Percentiles rank a stretch among this genome's conserved stretches.
Evolutionary conservation across 495 filamentous ascomycete species (phyloP).

Genomic region (Astrothelium subdiscretum): DNA sequence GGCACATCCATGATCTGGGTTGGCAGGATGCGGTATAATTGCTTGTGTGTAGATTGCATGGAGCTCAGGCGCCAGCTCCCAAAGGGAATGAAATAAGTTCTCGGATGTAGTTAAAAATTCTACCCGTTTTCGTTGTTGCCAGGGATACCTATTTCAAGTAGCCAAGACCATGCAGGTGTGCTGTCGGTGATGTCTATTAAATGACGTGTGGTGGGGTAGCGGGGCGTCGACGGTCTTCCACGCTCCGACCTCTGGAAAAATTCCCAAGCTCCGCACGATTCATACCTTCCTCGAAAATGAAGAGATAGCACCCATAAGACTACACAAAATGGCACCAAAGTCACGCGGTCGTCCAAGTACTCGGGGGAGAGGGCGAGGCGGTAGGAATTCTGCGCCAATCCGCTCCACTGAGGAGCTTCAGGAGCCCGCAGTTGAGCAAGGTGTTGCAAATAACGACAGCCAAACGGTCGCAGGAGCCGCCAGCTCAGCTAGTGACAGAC

Average conservation of each 20-base stretch:
- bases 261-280: neutral
- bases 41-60: neutral
- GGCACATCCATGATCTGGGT: no score
- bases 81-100: neutral
- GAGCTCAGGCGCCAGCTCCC: neutral
- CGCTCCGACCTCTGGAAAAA: neutral
- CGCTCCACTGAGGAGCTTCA: neutral
- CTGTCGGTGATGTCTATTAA: neutral
- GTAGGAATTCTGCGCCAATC: neutral
- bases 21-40: no score
- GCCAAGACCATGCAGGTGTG: no score
- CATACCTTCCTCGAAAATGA: neutral
- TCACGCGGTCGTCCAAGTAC: neutral
- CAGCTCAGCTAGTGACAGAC: neutral
- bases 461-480: neutral
- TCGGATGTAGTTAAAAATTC: neutral
- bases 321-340: neutral
- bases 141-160: no score
- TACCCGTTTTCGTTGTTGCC: no score
- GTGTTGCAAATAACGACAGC: neutral
- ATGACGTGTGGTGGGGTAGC: neutral
- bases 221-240: neutral
- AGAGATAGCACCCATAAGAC: neutral
- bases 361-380: neutral
- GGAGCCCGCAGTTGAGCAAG: neutral